These are phyloP conservation scores for Trichosanthes cucumerina DNA, from an alignment of 306 rosid species.

Conservation along the genomic window DNA sequence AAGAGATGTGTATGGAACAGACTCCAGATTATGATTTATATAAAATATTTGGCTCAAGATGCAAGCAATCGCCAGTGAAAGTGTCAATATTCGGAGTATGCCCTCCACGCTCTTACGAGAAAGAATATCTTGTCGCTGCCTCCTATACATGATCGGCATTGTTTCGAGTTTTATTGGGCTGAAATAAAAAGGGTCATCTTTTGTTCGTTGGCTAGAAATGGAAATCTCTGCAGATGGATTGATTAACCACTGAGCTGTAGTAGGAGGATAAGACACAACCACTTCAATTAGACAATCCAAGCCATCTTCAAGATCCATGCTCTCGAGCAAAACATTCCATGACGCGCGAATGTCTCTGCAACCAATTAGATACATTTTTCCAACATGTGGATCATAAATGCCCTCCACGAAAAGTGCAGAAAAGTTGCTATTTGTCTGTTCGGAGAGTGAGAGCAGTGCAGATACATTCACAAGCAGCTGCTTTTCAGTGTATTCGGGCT, in stretches of 20 bases:
- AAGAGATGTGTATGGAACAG: conserved; percentile 63
- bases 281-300: conserved; percentile 71
- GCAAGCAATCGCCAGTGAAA: conserved; percentile 59
- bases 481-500: conserved; percentile 57
- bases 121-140: conserved; percentile 67
- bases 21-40: conserved; percentile 41
- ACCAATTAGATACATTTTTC: conserved; percentile 79
- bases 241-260: conserved; percentile 68
- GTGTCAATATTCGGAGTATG: conserved; percentile 66
- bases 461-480: conserved; percentile 89
- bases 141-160: conserved; percentile 53
- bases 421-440: conserved; percentile 40
- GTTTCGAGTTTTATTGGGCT: conserved; percentile 45
- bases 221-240: conserved; percentile 58
- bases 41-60: conserved; percentile 64
- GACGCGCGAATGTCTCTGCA: conserved; percentile 81
- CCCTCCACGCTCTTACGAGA: conserved; percentile 73
- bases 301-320: conserved; percentile 71
- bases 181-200: conserved; percentile 58
- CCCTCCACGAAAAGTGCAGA: conserved; percentile 73
- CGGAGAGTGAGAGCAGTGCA: conserved; percentile 51
- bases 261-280: conserved; percentile 78
- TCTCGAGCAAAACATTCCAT: conserved; percentile 49
- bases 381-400: conserved; percentile 65
- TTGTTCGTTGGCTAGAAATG: conserved; percentile 55